Evolutionary conservation across 768 basidiomycete species (phyloP).

Genomic region (Russula abietina): DNA sequence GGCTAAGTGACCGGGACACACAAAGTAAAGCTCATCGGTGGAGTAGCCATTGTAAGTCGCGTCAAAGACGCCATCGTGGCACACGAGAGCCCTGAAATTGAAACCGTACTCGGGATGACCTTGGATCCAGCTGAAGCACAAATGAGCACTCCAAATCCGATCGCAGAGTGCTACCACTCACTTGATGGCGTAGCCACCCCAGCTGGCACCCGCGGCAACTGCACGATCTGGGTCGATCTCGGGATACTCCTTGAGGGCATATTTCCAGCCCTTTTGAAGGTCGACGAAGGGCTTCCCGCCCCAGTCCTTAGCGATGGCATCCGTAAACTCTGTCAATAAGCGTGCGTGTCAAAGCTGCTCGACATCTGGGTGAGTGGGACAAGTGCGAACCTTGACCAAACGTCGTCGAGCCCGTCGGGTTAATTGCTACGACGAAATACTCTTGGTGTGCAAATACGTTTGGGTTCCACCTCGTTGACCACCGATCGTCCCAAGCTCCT

Average conservation of each 20-base stretch:
- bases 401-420: constrained; percentile 91
- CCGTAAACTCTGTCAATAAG: constrained; percentile 56
- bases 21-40: constrained; percentile 90
- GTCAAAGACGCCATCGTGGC: constrained; percentile 92
- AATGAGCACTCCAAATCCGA: constrained; percentile 10
- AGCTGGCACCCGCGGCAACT: constrained; percentile 75
- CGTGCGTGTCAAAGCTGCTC: background rate
- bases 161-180: constrained; percentile 28
- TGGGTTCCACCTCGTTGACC: constrained; percentile 92
- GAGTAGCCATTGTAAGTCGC: constrained; percentile 74
- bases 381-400: constrained; percentile 68
- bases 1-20: constrained; percentile 34
- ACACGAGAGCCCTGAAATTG: constrained; percentile 85
- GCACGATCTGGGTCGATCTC: constrained; percentile 56
- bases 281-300: constrained; percentile 83
- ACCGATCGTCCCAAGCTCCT: constrained; percentile 83
- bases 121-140: constrained; percentile 75
- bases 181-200: constrained; percentile 90
- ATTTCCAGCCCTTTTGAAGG: constrained; percentile 67
- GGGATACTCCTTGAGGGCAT: constrained; percentile 58
- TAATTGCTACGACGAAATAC: constrained; percentile 82
- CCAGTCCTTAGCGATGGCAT: constrained; percentile 76
- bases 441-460: constrained; percentile 74
- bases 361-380: background rate
- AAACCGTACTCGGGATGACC: constrained; percentile 86